phyloP scores from a whole-genome alignment of 768 basidiomycete species.

The Suillus alpinus region DNA sequence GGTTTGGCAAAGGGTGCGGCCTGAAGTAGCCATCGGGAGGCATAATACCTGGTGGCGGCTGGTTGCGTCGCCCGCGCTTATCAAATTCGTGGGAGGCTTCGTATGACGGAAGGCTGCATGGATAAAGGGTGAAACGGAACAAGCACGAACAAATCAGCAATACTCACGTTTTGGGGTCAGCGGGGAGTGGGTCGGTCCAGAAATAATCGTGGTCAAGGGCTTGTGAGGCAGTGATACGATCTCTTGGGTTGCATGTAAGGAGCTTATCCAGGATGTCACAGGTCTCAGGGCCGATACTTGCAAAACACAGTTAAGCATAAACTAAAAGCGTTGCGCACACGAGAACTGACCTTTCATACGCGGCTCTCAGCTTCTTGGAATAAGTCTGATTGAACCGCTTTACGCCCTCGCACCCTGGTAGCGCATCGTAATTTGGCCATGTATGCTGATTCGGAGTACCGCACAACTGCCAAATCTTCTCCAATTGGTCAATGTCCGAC shows the following conservation, averaged over 20 bases:
- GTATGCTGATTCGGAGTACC: conserved; percentile 82
- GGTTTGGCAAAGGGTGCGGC: conserved; percentile 14
- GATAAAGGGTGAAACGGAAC: neutral
- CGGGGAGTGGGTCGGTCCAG: conserved; percentile 87
- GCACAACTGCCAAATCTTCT: conserved; percentile 86
- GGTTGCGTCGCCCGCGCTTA: conserved; percentile 60
- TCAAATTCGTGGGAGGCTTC: conserved; percentile 85
- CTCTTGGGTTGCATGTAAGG: conserved; percentile 77
- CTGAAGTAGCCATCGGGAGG: conserved; percentile 21
- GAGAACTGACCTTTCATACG: conserved; percentile 58
- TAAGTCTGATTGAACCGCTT: conserved; percentile 53
- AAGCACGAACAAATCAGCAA: neutral
- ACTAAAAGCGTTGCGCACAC: neutral
- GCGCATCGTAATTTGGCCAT: conserved; percentile 73
- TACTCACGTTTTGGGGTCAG: conserved; percentile 75
- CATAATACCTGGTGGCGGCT: conserved; percentile 23
- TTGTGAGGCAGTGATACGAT: conserved; percentile 79
- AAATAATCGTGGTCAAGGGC: conserved; percentile 94
- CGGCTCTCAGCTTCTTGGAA: conserved; percentile 52
- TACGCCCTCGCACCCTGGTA: conserved; percentile 80
- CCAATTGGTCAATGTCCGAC: conserved; percentile 89
- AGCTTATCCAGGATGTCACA: conserved; percentile 81
- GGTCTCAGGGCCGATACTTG: conserved; percentile 69
- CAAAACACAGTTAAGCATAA: conserved; percentile 6
- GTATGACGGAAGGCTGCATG: conserved; percentile 62